A percentile compares a stretch with the other conserved stretches of the same genome.
Evolutionary conservation across 768 basidiomycete genomes (phyloP).

Genomic region (Naganishia antarctica): DNA sequence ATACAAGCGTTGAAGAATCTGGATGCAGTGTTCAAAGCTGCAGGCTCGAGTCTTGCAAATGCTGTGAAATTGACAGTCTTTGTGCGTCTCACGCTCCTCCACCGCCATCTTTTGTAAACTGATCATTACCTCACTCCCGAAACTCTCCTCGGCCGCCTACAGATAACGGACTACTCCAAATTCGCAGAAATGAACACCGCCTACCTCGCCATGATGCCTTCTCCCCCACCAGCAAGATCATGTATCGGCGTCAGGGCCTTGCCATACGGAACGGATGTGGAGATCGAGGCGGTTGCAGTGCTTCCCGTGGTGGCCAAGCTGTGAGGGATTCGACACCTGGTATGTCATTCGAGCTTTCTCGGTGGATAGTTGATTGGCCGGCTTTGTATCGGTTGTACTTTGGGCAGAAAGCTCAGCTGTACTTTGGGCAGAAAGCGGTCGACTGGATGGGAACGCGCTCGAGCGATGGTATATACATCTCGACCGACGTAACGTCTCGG

Average conservation of each 20-base stretch:
- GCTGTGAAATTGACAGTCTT: constrained; percentile 47
- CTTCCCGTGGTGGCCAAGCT: not conserved
- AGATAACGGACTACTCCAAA: constrained; percentile 38
- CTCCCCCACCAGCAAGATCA: constrained; percentile 46
- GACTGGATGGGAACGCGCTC: too few relatives aligned
- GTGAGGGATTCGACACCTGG: not conserved
- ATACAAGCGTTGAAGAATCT: constrained; percentile 35
- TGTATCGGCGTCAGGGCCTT: constrained; percentile 45
- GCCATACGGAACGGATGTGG: constrained; percentile 45
- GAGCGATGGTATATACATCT: too few relatives aligned
- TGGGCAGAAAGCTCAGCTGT: too few relatives aligned
- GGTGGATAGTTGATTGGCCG: too few relatives aligned
- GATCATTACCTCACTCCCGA: not conserved
- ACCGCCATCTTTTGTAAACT: not conserved
- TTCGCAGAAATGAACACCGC: not conserved
- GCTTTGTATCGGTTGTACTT: too few relatives aligned
- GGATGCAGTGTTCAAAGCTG: constrained; percentile 41
- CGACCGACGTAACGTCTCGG: too few relatives aligned
- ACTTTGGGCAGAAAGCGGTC: too few relatives aligned
- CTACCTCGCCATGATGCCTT: constrained; percentile 38
- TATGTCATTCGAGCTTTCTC: too few relatives aligned
- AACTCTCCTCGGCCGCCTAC: not conserved
- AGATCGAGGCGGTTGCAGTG: constrained; percentile 44
- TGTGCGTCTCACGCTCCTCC: not conserved
- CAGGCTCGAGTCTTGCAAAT: constrained; percentile 39